Evolutionary conservation across 306 rosid genomes (phyloP), one percentile per base, ranked within the genome.

Genomic region (Alnus glutinosa): DNA sequence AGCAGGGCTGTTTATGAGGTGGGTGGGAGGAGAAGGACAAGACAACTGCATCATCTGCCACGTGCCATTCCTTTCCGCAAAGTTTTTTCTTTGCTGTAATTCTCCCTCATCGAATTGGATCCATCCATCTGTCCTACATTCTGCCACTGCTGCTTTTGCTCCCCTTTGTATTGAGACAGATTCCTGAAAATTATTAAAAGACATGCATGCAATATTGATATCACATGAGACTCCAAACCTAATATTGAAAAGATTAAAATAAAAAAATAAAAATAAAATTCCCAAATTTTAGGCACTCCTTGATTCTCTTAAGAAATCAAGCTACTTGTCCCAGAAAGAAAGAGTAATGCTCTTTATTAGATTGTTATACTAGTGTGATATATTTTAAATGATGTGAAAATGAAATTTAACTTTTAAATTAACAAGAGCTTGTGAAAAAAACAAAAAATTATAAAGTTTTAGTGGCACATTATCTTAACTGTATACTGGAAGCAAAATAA

Each of bases 1-100:
- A 30, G 78, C 28, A 68, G 80, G 75, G 39, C 71, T 37, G 83
- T 76, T 85, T 72, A 86, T 84, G 86, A 80, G 91, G 84, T 87
- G 82, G 79, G 83, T 71, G 51, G 48, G 51, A n/a, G 64, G 19
- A 79, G 86, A 30, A 46, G 80, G 83, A 89, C 84, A 84, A 51
- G 94, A 80, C 79, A 84, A 63, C 82, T 88, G 96, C 88, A 90
- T 89, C 89, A 84, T 84, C 18, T 90, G 98, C 92, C 95, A 90
- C 82, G 93, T 92, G 96, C 96, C 89, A 90, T 92, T 89, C 91
- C 88, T 88, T 87, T 89, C 94, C 59, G 75, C 81, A 49, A 90
- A 88, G 88, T 77, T 94, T 28, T 83, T 88, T 85, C 85, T 85
- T 51, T 89, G 92, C 49, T 85, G 92, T 83, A 89, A 86, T 86